A percentile compares a stretch with the other conserved stretches of the same genome.
phyloP scores from a whole-genome alignment of 192 early-diverging fungal genomes.

The Backusella parvicylindrica region DNA sequence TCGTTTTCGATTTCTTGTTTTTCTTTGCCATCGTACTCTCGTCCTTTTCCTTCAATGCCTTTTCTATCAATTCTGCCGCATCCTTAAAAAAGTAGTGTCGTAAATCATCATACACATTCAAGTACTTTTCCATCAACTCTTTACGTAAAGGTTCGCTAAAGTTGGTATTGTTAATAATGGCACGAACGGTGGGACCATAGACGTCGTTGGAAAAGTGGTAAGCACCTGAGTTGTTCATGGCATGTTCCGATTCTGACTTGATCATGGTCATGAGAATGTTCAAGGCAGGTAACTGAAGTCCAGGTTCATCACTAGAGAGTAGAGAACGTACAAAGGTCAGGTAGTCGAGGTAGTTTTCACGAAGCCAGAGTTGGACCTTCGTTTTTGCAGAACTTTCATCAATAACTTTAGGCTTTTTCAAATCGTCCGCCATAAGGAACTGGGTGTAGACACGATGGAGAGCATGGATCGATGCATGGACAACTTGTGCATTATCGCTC shows the following conservation, averaged over 20 bases:
- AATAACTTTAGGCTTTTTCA: conserved; percentile 38
- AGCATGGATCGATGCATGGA: conserved; percentile 64
- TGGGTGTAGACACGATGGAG: conserved; percentile 67
- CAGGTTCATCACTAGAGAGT: conserved; percentile 58
- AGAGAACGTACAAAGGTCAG: conserved; percentile 47
- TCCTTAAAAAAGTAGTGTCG: conserved; percentile 80
- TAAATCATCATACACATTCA: conserved; percentile 83
- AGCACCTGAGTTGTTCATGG: conserved; percentile 25
- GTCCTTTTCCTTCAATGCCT: conserved; percentile 22
- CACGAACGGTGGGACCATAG: conserved; percentile 53
- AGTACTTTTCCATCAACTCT: conserved; percentile 62
- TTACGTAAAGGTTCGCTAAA: conserved; percentile 60
- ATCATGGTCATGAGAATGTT: conserved; percentile 72
- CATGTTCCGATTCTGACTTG: conserved; percentile 54
- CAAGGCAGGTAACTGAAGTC: conserved; percentile 72
- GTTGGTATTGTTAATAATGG: conserved; percentile 52
- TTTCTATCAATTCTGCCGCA: conserved; percentile 31
- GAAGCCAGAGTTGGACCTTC: conserved; percentile 71
- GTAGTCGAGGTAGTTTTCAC: conserved; percentile 74
- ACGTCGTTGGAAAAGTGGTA: conserved; percentile 71
- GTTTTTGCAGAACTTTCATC: conserved; percentile 33
- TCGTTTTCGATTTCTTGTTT: conserved; percentile 9
- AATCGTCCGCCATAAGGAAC: conserved; percentile 43
- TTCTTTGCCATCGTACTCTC: conserved; percentile 39
- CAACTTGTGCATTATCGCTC: conserved; percentile 23